These are phyloP conservation scores for Vanrija sp. DNA, from an alignment of 1,284 basidiomycete genomes.

Conservation along the genomic window DNA sequence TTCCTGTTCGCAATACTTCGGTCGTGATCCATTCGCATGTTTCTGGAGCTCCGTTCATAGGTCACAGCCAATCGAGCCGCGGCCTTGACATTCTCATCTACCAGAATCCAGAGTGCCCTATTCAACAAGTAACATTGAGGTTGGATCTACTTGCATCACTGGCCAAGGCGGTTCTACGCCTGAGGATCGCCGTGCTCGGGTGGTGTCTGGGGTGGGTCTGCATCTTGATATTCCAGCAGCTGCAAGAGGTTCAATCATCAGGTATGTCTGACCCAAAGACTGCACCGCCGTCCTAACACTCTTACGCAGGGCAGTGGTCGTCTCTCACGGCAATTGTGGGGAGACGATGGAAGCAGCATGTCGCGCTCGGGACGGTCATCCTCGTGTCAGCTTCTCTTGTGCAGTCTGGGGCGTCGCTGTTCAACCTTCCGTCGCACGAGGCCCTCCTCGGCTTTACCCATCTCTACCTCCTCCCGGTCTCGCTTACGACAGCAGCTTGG, in stretches of 20 bases:
- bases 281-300: not conserved
- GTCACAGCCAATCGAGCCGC: slow-evolving; percentile 15
- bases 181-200: slow-evolving; percentile 62
- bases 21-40: slow-evolving; percentile 68
- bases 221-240: slow-evolving; percentile 54
- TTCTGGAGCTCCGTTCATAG: slow-evolving; percentile 60
- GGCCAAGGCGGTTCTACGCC: slow-evolving; percentile 67
- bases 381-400: not conserved
- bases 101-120: slow-evolving; percentile 44
- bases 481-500: slow-evolving; percentile 55
- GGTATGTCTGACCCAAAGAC: not conserved
- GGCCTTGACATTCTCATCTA: slow-evolving; percentile 36
- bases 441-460: slow-evolving; percentile 9
- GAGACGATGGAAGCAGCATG: not conserved
- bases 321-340: not conserved
- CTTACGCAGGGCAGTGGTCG: not conserved
- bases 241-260: not conserved
- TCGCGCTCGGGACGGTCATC: no score
- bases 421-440: not conserved
- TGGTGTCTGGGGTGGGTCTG: slow-evolving; percentile 68
- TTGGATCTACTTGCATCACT: slow-evolving; percentile 67
- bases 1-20: slow-evolving; percentile 51
- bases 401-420: not conserved
- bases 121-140: slow-evolving; percentile 54
- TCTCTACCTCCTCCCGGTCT: not conserved